Base-by-base conservation (phyloP, 2,329 filamentous ascomycete species). In the Trichophyton schoenleinii region DNA sequence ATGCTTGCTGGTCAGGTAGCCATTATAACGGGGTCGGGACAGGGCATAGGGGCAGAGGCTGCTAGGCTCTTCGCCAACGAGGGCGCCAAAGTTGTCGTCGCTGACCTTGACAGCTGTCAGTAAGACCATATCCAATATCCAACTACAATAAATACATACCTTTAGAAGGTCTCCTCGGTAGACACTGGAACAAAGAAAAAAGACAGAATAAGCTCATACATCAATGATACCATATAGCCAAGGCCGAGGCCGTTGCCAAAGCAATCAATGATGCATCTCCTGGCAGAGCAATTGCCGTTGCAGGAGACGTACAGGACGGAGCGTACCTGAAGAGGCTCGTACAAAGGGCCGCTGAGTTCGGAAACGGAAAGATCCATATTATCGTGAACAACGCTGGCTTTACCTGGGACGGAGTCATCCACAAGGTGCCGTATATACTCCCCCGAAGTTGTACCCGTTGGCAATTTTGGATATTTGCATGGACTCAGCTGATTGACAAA, bases 311-410 rank as follows among this genome's bases (percentile, higher is more conserved):
- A 70, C 80, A 90, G 22, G 81, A 89, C 70, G 78, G 83, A 55
- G 76, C 79, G 20, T 92, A 94, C 74, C 81, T 91, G 70, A 80
- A 83, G 63, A 77, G 79, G 8, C 81, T 95, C n/a, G 84, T 95
- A 28, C 79, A 85, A 70, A 83, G 85, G 69, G 81, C 89, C 0
- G 90, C 88, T 0, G 86, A 86, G 57, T 95, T 95, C 70, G 91
- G 91, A 62, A 78, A 81, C 65, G 90, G 89, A 69, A 95, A 95
- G 79, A 91, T 96, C 64, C 87, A 95, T 73, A 87, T 94, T 71
- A 87, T 95, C 61, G 88, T 95, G 63, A 95, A 95, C 75, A 95
- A 95, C 72, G 91, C 90, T 0, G 90, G 89, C 48, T 95, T 89
- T 75, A 95, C 91, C 0, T 95, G 90, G 89, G 91, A 96, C 73